Base-by-base conservation (phyloP, 805 yeast species). In the Candida tammaniensis region DNA sequence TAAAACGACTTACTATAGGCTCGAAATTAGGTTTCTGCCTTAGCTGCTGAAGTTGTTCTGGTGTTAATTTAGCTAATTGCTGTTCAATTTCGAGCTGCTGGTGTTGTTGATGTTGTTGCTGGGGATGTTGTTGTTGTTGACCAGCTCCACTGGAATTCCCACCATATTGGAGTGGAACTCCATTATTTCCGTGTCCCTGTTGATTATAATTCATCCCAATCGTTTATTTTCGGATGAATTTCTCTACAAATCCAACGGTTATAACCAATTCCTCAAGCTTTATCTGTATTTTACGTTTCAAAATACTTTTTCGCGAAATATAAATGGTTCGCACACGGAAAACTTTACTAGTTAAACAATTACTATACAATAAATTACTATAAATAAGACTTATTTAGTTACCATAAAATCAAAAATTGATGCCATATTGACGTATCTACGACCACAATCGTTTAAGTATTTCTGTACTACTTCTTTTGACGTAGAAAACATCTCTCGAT, bases 371-470 rank as follows among this genome's bases (percentile, higher is more conserved):
- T 19, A 31, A 27, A 27, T 18, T 20, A 7, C 11, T 17, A 24
- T 21, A 10, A 22, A 31, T 12, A 21, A 17, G 3, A n/a, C 17
- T 24, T 29, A 30, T 13, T 30, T 31, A 11, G 26, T 10, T 15
- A 35, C 40, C 77, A 77, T 74, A 44, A 74, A 76, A 32, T 72
- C 82, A 57, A 89, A 89, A n/a, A 89, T 80, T 15, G 76, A 64
- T 7, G 80, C 79, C 85, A 91, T 80, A 54, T 86, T 85, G 32
- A 89, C 97, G 57, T 79, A 88, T 31, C 96, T 72, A 46, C 96
- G 80, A 4, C 95, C 97, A 61, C 91, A 84, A 42, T 84, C 84
- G 33, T 69, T 68, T 46, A 91, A 60, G 49, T 89, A 91, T 57
- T 79, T 80, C 44, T 78, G 74, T 0, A 84, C 84, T 2, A 86